Percentiles rank a stretch among this genome's conserved stretches.
Conservation (phyloP, 495 filamentous ascomycete species). For the Neurospora discreta region DNA sequence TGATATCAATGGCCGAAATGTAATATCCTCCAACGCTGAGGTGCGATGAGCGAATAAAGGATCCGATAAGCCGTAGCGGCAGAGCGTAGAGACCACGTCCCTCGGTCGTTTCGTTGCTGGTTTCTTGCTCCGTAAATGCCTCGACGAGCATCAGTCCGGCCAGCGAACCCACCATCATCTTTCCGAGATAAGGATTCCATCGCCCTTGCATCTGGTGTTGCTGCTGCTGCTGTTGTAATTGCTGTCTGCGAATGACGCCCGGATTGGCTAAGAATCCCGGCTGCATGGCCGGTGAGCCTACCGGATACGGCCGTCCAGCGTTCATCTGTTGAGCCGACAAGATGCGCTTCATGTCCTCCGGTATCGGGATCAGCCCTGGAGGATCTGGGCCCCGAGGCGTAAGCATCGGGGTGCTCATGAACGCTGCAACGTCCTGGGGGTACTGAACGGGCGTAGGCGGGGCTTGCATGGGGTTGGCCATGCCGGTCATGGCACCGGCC, state of each 20-base stretch:
- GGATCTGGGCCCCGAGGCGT: slow-evolving; percentile 26
- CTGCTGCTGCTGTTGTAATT: slow-evolving; percentile 32
- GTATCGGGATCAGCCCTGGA: slow-evolving; percentile 65
- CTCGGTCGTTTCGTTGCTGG: slow-evolving; percentile 45
- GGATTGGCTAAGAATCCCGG: slow-evolving; percentile 22
- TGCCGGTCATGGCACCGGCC: slow-evolving; percentile 44
- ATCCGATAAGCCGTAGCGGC: slow-evolving; percentile 45
- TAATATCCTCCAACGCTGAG: slow-evolving; percentile 39
- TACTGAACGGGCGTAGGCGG: slow-evolving; percentile 38
- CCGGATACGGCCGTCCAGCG: slow-evolving; percentile 33
- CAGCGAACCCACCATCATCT: slow-evolving; percentile 83
- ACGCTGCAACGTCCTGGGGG: slow-evolving; percentile 21
- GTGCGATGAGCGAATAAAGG: slow-evolving; percentile 26
- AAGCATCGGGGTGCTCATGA: slow-evolving; percentile 23
- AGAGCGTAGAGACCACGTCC: slow-evolving; percentile 61
- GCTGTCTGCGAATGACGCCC: slow-evolving; percentile 29
- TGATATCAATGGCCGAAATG: slow-evolving; percentile 25
- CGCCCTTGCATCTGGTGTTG: slow-evolving; percentile 20
- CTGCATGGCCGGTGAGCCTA: slow-evolving; percentile 20
- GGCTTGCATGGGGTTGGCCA: slow-evolving; percentile 33
- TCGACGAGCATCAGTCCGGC: slow-evolving; percentile 88
- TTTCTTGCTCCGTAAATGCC: slow-evolving; percentile 49
- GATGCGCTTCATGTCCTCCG: slow-evolving; percentile 66
- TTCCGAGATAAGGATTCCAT: slow-evolving; percentile 46
- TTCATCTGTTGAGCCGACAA: slow-evolving; percentile 35